phyloP scores from a whole-genome alignment of 345 rosid species.

The Syzygium aromaticum region DNA sequence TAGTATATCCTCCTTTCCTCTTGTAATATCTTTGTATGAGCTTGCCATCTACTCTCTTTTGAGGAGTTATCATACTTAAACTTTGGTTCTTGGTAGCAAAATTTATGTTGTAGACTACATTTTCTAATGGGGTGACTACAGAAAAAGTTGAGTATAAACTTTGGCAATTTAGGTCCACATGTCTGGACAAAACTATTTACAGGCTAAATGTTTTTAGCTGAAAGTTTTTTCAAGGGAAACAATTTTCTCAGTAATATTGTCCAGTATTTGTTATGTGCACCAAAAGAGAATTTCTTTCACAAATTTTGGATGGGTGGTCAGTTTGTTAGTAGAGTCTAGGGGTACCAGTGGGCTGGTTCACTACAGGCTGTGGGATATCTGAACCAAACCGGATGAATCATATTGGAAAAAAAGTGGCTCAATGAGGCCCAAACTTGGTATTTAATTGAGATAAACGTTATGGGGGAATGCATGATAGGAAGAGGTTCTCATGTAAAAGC shows the following conservation, averaged over 20 bases:
- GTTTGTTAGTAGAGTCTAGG: neutral
- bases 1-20: neutral
- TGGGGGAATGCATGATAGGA: neutral
- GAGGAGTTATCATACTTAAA: neutral
- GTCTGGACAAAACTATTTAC: neutral
- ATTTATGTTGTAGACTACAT: neutral
- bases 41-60: neutral
- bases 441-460: neutral
- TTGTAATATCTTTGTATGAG: neutral
- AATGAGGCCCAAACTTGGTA: neutral
- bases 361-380: neutral
- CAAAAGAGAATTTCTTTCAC: neutral
- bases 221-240: neutral
- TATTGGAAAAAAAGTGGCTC: neutral
- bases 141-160: neutral
- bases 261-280: neutral
- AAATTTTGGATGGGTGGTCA: neutral
- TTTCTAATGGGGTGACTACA: neutral
- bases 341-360: neutral
- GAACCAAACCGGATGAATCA: neutral
- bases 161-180: neutral
- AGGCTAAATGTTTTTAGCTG: neutral
- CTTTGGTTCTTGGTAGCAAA: neutral
- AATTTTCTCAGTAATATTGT: neutral
- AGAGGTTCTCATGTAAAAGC: neutral